Conservation (phyloP, 2,329 filamentous ascomycete genomes). For the Sporothrix globosa region DNA sequence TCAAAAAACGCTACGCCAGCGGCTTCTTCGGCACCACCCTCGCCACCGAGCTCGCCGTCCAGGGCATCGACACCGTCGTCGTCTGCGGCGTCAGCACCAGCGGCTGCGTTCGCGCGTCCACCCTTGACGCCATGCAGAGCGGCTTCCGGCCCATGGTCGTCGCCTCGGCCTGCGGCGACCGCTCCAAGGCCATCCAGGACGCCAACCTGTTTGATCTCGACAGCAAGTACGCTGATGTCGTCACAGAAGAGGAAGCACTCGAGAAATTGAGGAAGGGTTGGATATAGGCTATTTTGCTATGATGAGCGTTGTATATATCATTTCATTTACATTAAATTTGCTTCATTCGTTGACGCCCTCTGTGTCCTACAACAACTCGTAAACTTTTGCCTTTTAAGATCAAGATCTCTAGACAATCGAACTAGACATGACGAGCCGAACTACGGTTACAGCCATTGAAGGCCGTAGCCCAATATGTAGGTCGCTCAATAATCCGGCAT, state of each 20-base stretch:
- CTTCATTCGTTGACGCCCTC: no score
- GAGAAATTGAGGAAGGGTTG: not conserved
- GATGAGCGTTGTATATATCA: not conserved
- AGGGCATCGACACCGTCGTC: constrained; percentile 47
- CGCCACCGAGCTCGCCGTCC: constrained; percentile 43
- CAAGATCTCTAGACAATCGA: no score
- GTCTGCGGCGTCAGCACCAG: constrained; percentile 54
- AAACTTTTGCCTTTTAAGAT: no score
- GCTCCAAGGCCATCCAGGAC: constrained; percentile 49
- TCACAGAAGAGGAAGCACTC: constrained; percentile 14
- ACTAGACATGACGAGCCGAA: no score
- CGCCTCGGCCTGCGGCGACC: constrained; percentile 51
- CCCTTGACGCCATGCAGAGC: constrained; percentile 51
- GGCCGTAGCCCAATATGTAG: no score
- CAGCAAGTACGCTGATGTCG: constrained; percentile 24
- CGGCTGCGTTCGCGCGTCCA: constrained; percentile 51
- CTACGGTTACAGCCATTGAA: no score
- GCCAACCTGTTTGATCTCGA: constrained; percentile 49
- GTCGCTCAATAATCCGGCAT: no score
- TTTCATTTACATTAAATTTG: no score
- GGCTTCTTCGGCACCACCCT: constrained; percentile 53
- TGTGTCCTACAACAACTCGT: no score
- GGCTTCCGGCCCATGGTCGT: constrained; percentile 54
- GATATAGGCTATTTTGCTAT: not conserved
- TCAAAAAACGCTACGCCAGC: constrained; percentile 51